phyloP scores from a whole-genome alignment of 305 asterid species.

The Coffea humblotiana region DNA sequence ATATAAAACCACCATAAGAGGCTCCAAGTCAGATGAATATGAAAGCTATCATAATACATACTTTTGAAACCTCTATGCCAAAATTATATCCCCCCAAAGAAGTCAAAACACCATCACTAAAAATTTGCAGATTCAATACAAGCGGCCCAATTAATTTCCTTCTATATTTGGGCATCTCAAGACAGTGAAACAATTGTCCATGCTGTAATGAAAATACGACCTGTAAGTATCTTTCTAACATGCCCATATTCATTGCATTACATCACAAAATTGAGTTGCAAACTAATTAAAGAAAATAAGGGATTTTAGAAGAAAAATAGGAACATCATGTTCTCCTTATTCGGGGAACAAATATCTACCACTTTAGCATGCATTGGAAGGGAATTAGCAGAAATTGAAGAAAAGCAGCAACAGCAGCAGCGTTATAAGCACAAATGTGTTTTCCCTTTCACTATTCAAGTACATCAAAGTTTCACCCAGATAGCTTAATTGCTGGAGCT shows the following conservation, averaged over 20 bases:
- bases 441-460: not conserved
- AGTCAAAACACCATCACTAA: not conserved
- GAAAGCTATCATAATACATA: not conserved
- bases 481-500: not conserved
- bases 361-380: not conserved
- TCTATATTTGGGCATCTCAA: not conserved
- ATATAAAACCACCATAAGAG: slow-evolving; percentile 3
- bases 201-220: not conserved
- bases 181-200: not conserved
- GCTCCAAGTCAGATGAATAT: not conserved
- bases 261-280: not conserved
- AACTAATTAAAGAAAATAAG: not conserved
- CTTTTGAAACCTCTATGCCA: not conserved
- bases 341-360: not conserved
- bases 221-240: not conserved
- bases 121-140: not conserved
- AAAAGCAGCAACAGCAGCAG: not conserved
- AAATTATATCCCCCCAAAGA: not conserved
- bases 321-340: too few species aligned
- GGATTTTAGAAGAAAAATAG: not conserved
- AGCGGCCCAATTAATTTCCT: not conserved
- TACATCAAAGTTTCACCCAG: not conserved
- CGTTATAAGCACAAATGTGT: not conserved
- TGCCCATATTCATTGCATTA: not conserved
- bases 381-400: too few species aligned